These are phyloP conservation scores for Solanum rostratum DNA, from an alignment of 257 asterid genomes.

Conservation along the genomic window DNA sequence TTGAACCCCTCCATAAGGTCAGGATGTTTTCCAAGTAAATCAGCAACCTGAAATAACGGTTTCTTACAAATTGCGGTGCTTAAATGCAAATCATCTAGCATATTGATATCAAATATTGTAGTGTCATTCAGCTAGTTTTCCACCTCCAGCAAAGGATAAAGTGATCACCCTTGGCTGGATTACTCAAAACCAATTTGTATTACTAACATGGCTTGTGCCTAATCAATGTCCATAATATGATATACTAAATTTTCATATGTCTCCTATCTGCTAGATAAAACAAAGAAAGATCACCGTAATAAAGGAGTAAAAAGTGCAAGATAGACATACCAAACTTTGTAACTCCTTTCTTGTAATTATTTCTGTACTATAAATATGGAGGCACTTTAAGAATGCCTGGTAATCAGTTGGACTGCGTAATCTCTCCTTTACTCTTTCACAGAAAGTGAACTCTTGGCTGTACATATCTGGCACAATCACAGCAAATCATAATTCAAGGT, in stretches of 20 bases:
- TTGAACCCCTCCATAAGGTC: constrained; percentile 76
- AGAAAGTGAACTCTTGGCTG: constrained; percentile 18
- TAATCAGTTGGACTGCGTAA: constrained; percentile 17
- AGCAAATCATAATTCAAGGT: background rate
- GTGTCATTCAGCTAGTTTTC: background rate
- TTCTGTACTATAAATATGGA: constrained; percentile 24
- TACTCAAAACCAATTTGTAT: background rate
- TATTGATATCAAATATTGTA: background rate
- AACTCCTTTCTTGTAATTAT: constrained; percentile 19
- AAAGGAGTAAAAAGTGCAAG: background rate
- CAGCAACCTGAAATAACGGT: constrained; percentile 45
- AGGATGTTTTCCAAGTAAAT: constrained; percentile 62
- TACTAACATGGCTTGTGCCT: background rate
- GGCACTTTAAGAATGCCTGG: constrained; percentile 28
- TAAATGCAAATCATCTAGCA: background rate
- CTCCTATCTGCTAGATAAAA: background rate
- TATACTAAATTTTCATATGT: background rate
- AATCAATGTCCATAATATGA: background rate
- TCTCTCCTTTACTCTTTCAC: constrained; percentile 30
- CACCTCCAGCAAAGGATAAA: background rate
- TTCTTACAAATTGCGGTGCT: background rate
- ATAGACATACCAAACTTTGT: constrained; percentile 17
- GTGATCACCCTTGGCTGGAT: background rate
- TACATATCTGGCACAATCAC: constrained; percentile 22
- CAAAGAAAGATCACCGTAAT: background rate